These are phyloP conservation scores for Malassezia obtusa DNA, from an alignment of 1,284 basidiomycete genomes.

Conservation along the genomic window DNA sequence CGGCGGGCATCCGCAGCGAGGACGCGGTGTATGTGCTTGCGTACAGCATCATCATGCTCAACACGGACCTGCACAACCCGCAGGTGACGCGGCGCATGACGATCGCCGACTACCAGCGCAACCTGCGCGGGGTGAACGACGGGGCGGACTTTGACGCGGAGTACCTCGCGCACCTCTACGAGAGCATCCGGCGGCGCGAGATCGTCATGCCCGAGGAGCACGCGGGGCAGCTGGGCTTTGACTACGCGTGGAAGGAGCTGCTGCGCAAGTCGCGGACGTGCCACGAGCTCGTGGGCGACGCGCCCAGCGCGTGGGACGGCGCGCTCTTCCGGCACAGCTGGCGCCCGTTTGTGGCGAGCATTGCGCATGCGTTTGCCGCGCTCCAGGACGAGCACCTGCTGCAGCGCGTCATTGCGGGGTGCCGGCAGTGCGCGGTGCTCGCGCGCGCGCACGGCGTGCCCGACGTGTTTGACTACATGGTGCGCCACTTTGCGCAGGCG, in stretches of 20 bases:
- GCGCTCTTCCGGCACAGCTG: constrained; percentile 87
- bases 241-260: constrained; percentile 97
- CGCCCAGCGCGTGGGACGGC: constrained; percentile 69
- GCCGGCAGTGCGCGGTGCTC: constrained; percentile 87
- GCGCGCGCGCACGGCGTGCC: constrained; percentile 79
- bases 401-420: constrained; percentile 84
- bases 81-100: constrained; percentile 97
- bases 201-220: constrained; percentile 98
- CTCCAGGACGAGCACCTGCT: constrained; percentile 95
- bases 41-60: constrained; percentile 95
- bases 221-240: constrained; percentile 89
- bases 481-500: constrained; percentile 60
- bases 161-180: constrained; percentile 79
- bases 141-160: constrained; percentile 72
- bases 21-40: constrained; percentile 91
- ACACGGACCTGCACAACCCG: constrained; percentile 95
- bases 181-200: constrained; percentile 84
- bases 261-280: constrained; percentile 69
- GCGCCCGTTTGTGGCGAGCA: constrained; percentile 71
- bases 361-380: constrained; percentile 63
- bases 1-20: constrained; percentile 80
- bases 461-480: constrained; percentile 93
- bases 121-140: constrained; percentile 86
- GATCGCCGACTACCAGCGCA: constrained; percentile 83
- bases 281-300: constrained; percentile 70